Base-by-base conservation (phyloP, 805 yeast genomes). In the Wickerhamomyces bovis region DNA sequence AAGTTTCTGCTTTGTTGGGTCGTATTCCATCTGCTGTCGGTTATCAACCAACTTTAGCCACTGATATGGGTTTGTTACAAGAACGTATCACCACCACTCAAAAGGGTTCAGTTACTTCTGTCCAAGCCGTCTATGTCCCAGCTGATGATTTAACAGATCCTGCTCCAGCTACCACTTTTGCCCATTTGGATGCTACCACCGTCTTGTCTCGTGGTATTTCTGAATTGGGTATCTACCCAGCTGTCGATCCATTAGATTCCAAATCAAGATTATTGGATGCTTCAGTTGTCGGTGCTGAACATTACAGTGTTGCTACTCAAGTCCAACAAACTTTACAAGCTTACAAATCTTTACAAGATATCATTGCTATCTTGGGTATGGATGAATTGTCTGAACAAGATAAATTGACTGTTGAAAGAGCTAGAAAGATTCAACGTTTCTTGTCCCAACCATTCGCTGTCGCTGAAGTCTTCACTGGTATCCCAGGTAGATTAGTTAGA, bases 11-110 rank as follows among this genome's bases (percentile, higher is more conserved):
- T 63, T 81, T 92, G 78, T 81, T 92, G 72, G 99, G 99, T 79
- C 97, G 99, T 88, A 92, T 92, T 73, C 99, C 99, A 75, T 94
- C 99, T 62, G 99, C 99, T 66, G 99, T 94, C 89, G 99, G 99
- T 88, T 92, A 92, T 78, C 99, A 92, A 81, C 99, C 99, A 76
- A 92, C 99, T 65, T 83, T 92, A 78, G 97, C 99, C 80, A 94
- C 99, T 69, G 99, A 94, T 89, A 94, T 94, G 99, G 99, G 99
- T 89, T 82, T 89, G 72, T 82, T 94, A 72, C 99, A 94, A 83
- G 99, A 94, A 82, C 92, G 99, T 83, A 94, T 94, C 78, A 94
- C 99, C 78, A 92, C 99, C 78, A 94, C 99, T 72, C 83, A 80
- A 76, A 94, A 94, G 83, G 99, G 99, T 83, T 94, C 99, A 73